A percentile compares a stretch with the other conserved stretches of the same genome.
phyloP scores from a whole-genome alignment of 2,329 filamentous ascomycete species.

The Fusarium sp. region DNA sequence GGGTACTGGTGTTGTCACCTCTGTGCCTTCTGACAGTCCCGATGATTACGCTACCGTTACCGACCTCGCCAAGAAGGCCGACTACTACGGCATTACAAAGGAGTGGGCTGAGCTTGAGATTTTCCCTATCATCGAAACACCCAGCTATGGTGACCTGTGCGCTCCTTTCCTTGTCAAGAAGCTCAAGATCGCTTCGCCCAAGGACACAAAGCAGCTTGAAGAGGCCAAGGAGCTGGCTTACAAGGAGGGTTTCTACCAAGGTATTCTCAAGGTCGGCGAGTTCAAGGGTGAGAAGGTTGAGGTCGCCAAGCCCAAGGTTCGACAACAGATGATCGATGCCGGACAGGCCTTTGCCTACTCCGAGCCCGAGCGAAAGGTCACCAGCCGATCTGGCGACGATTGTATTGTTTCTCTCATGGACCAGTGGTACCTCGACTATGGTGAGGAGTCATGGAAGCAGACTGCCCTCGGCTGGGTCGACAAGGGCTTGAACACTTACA shows the following conservation, averaged over 20 bases:
- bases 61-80: constrained; percentile 93
- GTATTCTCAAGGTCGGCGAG: constrained; percentile 86
- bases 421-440: constrained; percentile 99
- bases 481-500: constrained; percentile 82
- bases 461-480: constrained; percentile 78
- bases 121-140: constrained; percentile 88
- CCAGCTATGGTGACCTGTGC: constrained; percentile 85
- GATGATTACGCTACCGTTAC: constrained; percentile 92
- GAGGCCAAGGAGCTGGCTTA: constrained; percentile 97
- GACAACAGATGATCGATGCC: constrained; percentile 78
- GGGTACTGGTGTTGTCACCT: constrained; percentile 96
- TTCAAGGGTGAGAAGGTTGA: constrained; percentile 90
- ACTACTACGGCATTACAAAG: constrained; percentile 95
- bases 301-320: constrained; percentile 86
- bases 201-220: constrained; percentile 87
- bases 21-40: constrained; percentile 90
- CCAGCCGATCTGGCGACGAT: constrained; percentile 89
- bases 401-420: constrained; percentile 94
- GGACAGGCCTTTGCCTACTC: constrained; percentile 90
- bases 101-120: constrained; percentile 96
- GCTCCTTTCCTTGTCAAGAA: constrained; percentile 88
- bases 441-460: constrained; percentile 87
- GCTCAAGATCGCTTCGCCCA: constrained; percentile 96
- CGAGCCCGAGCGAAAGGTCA: constrained; percentile 90
- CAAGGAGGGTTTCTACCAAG: constrained; percentile 98